Evolutionary conservation across 441 rosid genomes (phyloP).

Genomic region (Populus hybrid): DNA sequence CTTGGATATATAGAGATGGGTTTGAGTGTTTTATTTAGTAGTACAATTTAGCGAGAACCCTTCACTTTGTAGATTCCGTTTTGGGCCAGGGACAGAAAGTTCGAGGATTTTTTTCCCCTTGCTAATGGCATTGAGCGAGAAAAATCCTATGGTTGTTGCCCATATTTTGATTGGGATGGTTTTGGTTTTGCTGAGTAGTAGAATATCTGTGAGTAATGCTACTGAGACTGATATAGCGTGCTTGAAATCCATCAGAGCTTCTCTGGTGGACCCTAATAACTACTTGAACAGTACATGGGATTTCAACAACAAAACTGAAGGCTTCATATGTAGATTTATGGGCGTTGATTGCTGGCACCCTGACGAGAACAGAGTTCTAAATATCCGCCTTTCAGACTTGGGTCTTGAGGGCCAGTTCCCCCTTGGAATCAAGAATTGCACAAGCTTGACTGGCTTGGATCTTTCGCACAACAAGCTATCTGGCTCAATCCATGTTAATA

Average conservation of each 20-base stretch:
- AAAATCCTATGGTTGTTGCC: too few species aligned
- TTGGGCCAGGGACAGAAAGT: too few species aligned
- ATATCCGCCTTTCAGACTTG: constrained; percentile 52
- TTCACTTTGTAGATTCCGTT: too few species aligned
- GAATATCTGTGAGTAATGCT: background rate
- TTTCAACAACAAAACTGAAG: constrained; percentile 50
- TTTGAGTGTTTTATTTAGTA: too few species aligned
- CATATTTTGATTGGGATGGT: too few species aligned
- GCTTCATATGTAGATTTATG: constrained; percentile 58
- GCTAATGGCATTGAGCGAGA: too few species aligned
- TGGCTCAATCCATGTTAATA: constrained; percentile 32
- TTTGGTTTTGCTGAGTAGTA: too few species aligned
- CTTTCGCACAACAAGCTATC: constrained; percentile 33
- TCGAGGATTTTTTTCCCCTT: too few species aligned
- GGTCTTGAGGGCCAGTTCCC: constrained; percentile 78
- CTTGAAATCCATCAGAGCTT: constrained; percentile 16
- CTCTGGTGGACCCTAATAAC: constrained; percentile 30
- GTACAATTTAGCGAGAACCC: too few species aligned
- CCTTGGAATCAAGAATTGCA: constrained; percentile 33
- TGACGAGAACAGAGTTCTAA: constrained; percentile 70
- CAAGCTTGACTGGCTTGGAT: constrained; percentile 22
- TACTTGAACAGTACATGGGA: constrained; percentile 51
- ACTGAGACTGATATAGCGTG: constrained; percentile 5
- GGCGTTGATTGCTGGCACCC: constrained; percentile 90
- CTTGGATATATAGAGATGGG: too few species aligned